Evolutionary conservation across 331 rosid genomes (phyloP), one percentile per base, ranked within the genome.

Genomic region (Stylosanthes scabra): DNA sequence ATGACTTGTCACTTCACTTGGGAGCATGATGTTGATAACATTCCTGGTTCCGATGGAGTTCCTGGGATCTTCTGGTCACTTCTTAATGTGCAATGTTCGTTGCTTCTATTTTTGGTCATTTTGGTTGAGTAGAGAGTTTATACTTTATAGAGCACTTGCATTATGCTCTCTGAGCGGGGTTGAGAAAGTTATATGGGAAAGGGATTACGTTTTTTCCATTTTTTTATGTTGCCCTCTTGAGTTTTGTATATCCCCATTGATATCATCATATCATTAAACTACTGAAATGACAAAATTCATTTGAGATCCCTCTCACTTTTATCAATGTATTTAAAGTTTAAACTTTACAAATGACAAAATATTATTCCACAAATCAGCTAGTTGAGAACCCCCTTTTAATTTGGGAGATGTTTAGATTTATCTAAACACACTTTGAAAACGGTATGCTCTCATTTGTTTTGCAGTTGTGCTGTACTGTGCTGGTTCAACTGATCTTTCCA

Each of bases 161-260:
- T 66, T 57, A 16, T 40, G 28, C 57, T 57, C 62, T 51, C 70
- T 12, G 28, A 56, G 47, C 10, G 10, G 47, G 60, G 55, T 31
- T 31, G 5, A 5, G 27, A 45, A 57, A 57, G 49, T 47, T 66
- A 47, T n/a, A 64, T 59, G 71, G 62, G 68, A 68, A 27, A 68
- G 61, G 75, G 49, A 16, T 74, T 52, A 45, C 8, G 8, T 1
- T 55, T 69, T 61, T 44, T 61, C 44, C 60, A 52, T 6, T 70
- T 60, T n/a, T 34, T 39, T 49, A n/a, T 4, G 68, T 55, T 15
- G 45, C 56, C 46, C 46, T 41, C 25, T 66, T 56, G 47, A 50
- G 39, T 74, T 45, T 75, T 75, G 74, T 80, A 57, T 9, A 56
- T 46, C 15, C 52, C 52, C 44, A 11, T 41, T 44, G 37, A 57